These are phyloP conservation scores for Hydnomerulius pinastri DNA, from an alignment of 768 basidiomycete genomes.

Conservation along the genomic window DNA sequence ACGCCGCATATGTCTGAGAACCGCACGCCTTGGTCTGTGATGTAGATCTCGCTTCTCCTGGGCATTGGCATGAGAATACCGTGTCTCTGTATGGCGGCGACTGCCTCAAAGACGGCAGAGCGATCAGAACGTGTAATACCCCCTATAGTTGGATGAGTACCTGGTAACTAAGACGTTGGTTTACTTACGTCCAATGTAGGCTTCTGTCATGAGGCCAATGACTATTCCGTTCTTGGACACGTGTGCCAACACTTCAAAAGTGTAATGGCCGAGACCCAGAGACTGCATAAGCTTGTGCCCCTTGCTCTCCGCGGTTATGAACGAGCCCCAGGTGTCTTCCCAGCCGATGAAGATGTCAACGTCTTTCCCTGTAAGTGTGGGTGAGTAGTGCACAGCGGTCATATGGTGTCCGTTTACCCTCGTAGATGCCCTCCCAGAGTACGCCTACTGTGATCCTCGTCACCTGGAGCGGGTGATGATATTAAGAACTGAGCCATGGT, in stretches of 20 bases:
- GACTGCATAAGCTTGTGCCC: constrained; percentile 35
- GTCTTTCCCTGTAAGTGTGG: constrained; percentile 18
- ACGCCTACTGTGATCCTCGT: constrained; percentile 23
- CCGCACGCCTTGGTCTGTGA: constrained; percentile 31
- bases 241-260: constrained; percentile 31
- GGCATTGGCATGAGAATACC: constrained; percentile 23
- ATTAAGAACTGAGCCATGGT: no score
- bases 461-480: no score
- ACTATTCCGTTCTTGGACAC: constrained; percentile 29
- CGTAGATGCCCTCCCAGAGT: constrained; percentile 31
- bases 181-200: constrained; percentile 28
- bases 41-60: constrained; percentile 23
- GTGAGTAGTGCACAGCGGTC: background rate
- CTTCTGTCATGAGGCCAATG: constrained; percentile 34
- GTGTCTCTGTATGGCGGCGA: constrained; percentile 33
- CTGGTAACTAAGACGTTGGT: background rate
- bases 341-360: constrained; percentile 32
- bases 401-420: constrained; percentile 15
- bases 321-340: constrained; percentile 24
- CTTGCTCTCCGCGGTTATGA: constrained; percentile 24
- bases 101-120: constrained; percentile 28
- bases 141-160: constrained; percentile 19
- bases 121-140: constrained; percentile 25
- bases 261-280: constrained; percentile 26
- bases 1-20: constrained; percentile 25